These are phyloP conservation scores for Aspergillus hiratsukae DNA, from an alignment of 2,329 filamentous ascomycete species.

Conservation along the genomic window DNA sequence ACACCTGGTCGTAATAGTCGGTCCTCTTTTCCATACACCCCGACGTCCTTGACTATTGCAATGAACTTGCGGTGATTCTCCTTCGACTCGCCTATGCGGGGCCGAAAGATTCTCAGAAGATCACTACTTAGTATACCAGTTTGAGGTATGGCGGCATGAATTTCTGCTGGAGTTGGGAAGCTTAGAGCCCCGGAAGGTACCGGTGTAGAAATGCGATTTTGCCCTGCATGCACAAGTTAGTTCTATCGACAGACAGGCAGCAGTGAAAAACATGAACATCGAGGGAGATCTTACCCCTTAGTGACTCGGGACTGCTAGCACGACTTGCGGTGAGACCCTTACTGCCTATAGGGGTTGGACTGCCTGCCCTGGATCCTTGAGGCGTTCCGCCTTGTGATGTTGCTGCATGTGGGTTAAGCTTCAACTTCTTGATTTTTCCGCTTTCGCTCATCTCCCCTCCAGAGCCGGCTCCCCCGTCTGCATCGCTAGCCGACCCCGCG, in stretches of 20 bases:
- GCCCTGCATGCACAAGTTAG: constrained; percentile 13
- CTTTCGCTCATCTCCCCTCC: constrained; percentile 45
- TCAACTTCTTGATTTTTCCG: constrained; percentile 46
- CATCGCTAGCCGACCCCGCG: constrained; percentile 52
- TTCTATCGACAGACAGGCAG: not conserved
- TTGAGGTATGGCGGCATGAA: constrained; percentile 44
- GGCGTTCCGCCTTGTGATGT: constrained; percentile 41
- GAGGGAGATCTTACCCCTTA: constrained; percentile 21
- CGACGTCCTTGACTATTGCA: constrained; percentile 41
- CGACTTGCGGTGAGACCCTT: constrained; percentile 31
- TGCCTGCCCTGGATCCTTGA: constrained; percentile 46
- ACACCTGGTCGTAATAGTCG: constrained; percentile 37
- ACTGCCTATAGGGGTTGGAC: constrained; percentile 35
- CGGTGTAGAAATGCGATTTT: constrained; percentile 29
- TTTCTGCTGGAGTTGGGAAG: constrained; percentile 45
- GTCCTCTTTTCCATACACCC: constrained; percentile 41
- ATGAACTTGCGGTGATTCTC: constrained; percentile 41
- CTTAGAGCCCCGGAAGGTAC: constrained; percentile 19
- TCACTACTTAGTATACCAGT: constrained; percentile 43
- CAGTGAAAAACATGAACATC: not conserved
- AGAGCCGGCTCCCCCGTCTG: constrained; percentile 49
- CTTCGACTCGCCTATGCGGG: constrained; percentile 39
- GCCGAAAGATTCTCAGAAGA: constrained; percentile 41
- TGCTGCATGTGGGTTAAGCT: constrained; percentile 40
- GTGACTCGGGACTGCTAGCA: constrained; percentile 37